These are phyloP conservation scores for Hygrocybe punicea DNA, from an alignment of 768 basidiomycete species.

Conservation along the genomic window DNA sequence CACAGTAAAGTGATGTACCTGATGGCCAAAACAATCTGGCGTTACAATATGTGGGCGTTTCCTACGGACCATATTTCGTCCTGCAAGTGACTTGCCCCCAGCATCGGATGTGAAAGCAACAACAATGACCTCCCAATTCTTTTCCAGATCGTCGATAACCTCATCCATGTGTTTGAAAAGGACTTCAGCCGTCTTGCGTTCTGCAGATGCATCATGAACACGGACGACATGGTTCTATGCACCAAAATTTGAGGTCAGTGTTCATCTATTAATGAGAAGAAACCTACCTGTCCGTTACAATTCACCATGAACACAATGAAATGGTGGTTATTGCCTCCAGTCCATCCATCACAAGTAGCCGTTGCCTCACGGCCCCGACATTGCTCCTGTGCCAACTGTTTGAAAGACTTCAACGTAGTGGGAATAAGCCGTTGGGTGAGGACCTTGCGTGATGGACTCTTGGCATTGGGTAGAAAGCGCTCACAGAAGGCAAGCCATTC, in stretches of 20 bases:
- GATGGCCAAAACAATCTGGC: slow-evolving; percentile 38
- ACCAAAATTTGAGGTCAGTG: slow-evolving; percentile 3
- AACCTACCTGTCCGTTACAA: slow-evolving; percentile 15
- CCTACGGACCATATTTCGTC: slow-evolving; percentile 13
- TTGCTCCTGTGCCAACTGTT: background rate
- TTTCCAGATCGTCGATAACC: slow-evolving; percentile 17
- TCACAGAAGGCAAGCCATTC: slow-evolving; percentile 17
- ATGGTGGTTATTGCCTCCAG: slow-evolving; percentile 30
- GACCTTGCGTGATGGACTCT: background rate
- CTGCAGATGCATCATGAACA: slow-evolving; percentile 31
- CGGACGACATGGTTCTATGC: slow-evolving; percentile 24
- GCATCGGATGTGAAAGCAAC: slow-evolving; percentile 33
- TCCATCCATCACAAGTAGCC: slow-evolving; percentile 38
- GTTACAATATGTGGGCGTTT: slow-evolving; percentile 27
- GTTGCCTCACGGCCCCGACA: slow-evolving; percentile 20
- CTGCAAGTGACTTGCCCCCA: slow-evolving; percentile 33
- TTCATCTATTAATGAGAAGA: background rate
- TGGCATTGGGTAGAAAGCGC: slow-evolving; percentile 11
- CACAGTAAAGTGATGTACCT: slow-evolving; percentile 22
- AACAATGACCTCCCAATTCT: slow-evolving; percentile 22
- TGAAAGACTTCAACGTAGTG: background rate
- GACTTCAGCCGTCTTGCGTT: slow-evolving; percentile 32
- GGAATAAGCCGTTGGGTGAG: slow-evolving; percentile 16
- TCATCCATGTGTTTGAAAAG: slow-evolving; percentile 21
- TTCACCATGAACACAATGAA: slow-evolving; percentile 35